These are phyloP conservation scores for Populus tremula DNA, from an alignment of 345 rosid genomes.

Conservation along the genomic window DNA sequence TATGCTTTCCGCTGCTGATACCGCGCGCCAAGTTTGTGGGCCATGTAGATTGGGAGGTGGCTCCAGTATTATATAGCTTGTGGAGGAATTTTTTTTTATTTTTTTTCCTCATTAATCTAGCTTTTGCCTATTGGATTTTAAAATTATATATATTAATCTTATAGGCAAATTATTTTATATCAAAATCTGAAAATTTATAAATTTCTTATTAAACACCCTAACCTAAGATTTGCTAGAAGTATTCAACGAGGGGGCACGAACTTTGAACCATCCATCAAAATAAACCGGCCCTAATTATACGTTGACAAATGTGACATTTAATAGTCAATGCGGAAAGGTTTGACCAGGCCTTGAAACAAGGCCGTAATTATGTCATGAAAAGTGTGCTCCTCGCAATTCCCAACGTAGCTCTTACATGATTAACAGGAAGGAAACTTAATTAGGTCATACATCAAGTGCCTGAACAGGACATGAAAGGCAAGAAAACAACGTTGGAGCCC, in stretches of 20 bases:
- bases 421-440: background rate
- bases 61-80: background rate
- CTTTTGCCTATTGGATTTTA: background rate
- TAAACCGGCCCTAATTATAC: background rate
- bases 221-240: background rate
- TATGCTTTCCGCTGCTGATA: background rate
- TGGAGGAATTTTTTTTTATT: too few relatives aligned
- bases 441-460: background rate
- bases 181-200: too few relatives aligned
- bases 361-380: background rate
- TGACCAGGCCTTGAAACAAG: background rate
- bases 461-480: background rate
- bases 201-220: background rate
- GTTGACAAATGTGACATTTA: background rate
- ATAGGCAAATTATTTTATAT: too few relatives aligned
- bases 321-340: background rate
- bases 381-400: background rate
- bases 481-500: background rate
- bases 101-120: background rate
- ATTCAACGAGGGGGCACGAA: background rate
- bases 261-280: background rate
- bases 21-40: background rate
- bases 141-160: too few relatives aligned
- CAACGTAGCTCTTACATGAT: background rate
- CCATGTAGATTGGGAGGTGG: background rate